Conservation (phyloP, 1,284 basidiomycete genomes). For the Pseudozyma sp. region DNA sequence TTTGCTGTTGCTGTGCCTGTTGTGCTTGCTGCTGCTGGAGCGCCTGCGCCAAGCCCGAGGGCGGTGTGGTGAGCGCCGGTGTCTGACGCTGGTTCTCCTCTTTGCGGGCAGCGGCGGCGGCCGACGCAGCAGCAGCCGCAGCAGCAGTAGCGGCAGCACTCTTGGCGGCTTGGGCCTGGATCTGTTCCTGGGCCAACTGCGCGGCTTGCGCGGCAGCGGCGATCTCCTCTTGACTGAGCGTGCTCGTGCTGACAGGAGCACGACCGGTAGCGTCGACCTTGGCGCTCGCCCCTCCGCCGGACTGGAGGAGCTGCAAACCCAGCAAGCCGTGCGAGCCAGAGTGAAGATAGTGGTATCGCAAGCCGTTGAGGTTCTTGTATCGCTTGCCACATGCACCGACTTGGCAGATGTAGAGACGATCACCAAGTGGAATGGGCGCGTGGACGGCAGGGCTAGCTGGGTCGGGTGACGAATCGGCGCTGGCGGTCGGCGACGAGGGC, state of each 20-base stretch:
- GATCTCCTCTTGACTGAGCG: slow-evolving; percentile 62
- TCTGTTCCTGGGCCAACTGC: slow-evolving; percentile 58
- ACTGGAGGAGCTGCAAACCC: slow-evolving; percentile 66
- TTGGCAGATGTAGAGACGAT: slow-evolving; percentile 65
- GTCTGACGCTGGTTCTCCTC: slow-evolving; percentile 32
- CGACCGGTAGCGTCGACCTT: slow-evolving; percentile 65
- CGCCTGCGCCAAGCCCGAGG: slow-evolving; percentile 41
- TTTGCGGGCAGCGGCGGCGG: slow-evolving; percentile 49
- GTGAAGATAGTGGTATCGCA: slow-evolving; percentile 93
- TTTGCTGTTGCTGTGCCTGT: slow-evolving; percentile 11
- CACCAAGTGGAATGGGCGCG: slow-evolving; percentile 35
- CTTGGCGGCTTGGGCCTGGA: slow-evolving; percentile 56
- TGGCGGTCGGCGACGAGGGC: slow-evolving; percentile 31
- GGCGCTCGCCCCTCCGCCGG: slow-evolving; percentile 64
- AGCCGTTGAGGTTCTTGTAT: slow-evolving; percentile 81
- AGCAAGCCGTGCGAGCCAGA: slow-evolving; percentile 82
- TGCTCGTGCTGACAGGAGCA: slow-evolving; percentile 64
- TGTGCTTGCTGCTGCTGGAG: slow-evolving; percentile 28
- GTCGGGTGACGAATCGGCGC: slow-evolving; percentile 32
- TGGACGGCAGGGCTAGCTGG: slow-evolving; percentile 37
- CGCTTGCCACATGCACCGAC: slow-evolving; percentile 79
- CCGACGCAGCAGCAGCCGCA: slow-evolving; percentile 42
- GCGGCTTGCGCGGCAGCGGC: slow-evolving; percentile 65
- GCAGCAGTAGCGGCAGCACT: slow-evolving; percentile 49
- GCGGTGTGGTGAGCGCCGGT: slow-evolving; percentile 25